Evolutionary conservation across 495 filamentous ascomycete species (phyloP), one percentile per base, ranked within the genome.

Genomic region (Neurospora sp.): DNA sequence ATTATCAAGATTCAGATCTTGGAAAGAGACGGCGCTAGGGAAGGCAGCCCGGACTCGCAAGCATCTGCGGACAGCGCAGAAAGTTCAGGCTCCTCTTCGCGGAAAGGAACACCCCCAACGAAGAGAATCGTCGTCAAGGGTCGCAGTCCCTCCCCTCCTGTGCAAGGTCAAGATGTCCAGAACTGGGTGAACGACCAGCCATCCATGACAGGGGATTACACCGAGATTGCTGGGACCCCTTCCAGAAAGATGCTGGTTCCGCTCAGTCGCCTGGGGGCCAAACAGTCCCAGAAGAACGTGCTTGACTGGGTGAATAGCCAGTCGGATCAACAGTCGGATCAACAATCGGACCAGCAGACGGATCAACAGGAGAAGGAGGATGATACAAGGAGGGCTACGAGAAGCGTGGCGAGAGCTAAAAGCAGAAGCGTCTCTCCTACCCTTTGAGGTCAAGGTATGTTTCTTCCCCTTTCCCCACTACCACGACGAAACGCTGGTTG

Each of bases 1-100:
- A 72, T 78, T 41, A 79, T 78, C 72, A 78, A 73, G 73, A 76
- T 79, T 62, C 66, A 72, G 20, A 54, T 78, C 18, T 60, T 62
- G 14, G 12, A 62, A 62, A 31, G 27, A 4, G 6, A 35, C 14
- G 7, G 6, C 3, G 23, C 54, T 18, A 62, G 27, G 54, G 54
- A 62, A 3, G 27, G 12, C 6, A 35, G 11, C 6, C 27, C 14
- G 0, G 54, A 62, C 14, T 35, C 54, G 2, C 27, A 62, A 62
- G 54, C 54, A 62, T 62, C 54, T 8, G 27, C 23, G 12, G 54
- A 62, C 23, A 62, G 54, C 54, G 5, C 27, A 27, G 20, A 54
- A 10, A 12, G 46, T 20, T 23, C 46, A 54, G 11, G 20, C 46
- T 54, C 20, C 20, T 27, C 20, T 4, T 54, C 20, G 11, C 11